These are phyloP conservation scores for Auricularia heimuer DNA, from an alignment of 768 basidiomycete species.

Conservation along the genomic window DNA sequence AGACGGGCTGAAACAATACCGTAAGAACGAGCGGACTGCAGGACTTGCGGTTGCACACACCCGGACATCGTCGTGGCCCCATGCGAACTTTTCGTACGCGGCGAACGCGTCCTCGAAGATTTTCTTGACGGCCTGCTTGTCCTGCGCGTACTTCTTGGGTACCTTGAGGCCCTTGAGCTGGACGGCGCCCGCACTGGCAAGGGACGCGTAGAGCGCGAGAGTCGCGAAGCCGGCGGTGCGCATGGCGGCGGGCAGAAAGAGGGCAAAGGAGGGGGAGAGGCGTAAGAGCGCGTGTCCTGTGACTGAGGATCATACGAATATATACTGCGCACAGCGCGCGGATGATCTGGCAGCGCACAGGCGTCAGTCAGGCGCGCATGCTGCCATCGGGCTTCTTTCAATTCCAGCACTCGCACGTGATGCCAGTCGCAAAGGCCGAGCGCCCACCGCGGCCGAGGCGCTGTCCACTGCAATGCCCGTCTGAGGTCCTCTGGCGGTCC, in stretches of 20 bases:
- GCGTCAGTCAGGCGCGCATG: too few relatives aligned
- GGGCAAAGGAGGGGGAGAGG: too few relatives aligned
- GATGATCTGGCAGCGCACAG: too few relatives aligned
- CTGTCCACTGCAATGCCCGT: too few relatives aligned
- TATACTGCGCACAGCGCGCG: too few relatives aligned
- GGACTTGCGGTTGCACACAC: not conserved
- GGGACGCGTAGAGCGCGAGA: constrained; percentile 9
- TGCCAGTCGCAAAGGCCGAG: too few relatives aligned
- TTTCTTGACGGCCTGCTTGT: constrained; percentile 31
- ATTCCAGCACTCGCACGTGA: too few relatives aligned
- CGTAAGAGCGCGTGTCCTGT: too few relatives aligned
- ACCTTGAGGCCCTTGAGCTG: constrained; percentile 35
- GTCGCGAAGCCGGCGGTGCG: not conserved
- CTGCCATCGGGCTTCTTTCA: too few relatives aligned
- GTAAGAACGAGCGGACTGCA: not conserved
- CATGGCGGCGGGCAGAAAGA: not conserved
- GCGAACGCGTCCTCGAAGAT: constrained; percentile 44
- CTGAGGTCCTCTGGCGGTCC: too few relatives aligned
- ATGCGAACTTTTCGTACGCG: constrained; percentile 36
- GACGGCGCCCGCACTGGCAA: constrained; percentile 22
- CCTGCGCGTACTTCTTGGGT: constrained; percentile 28
- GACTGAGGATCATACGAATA: too few relatives aligned
- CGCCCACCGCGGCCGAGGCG: too few relatives aligned
- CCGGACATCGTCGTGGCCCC: constrained; percentile 27
- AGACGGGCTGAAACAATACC: not conserved